Base-by-base conservation (phyloP, 1,284 basidiomycete genomes). In the Ustilago cynodontis region DNA sequence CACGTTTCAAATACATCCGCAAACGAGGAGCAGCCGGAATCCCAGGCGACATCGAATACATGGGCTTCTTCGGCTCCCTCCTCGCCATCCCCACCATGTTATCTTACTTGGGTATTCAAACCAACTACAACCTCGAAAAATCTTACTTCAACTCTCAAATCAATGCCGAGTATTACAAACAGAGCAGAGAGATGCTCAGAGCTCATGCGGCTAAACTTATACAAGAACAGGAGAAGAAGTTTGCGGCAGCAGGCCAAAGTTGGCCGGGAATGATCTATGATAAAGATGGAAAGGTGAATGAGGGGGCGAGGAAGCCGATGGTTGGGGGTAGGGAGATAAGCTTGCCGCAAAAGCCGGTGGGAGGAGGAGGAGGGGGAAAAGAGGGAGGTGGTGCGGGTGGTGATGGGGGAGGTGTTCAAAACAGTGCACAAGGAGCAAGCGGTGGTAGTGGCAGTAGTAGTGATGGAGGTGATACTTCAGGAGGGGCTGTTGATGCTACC, bases 221-320 rank as follows among this genome's bases (percentile, higher is more conserved):
- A n/a, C 13, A 53, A 2, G 56, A 71, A 1, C 67, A 76, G 52
- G 72, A 76, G 37, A 8, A 20, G 10, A 65, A 58, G 53, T 71
- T 67, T 26, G 68, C 68, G 3, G 43, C 51, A 9, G 59, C 67
- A 0, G 72, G 72, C 0, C 1, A 29, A 5, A 58, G 14, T 8
- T 76, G 72, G 72, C 37, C 62, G 0, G 68, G 68, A 0, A 76
- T 76, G 72, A 29, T 71, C 7, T 76, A 67, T 35, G 61, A 67
- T 50, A 14, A 45, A 10, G 43, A 76, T 33, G 72, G 72, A 1
- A 51, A 71, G 0, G 51, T 67, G 8, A 76, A 47, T 7, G 3
- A 24, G 13, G 62, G 65, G 20, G 61, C 39, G 16, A 54, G 50
- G 16, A 0, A 41, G 11, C 64, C 69, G 1, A 47, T 20, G 3